Percentiles rank a stretch among this genome's conserved stretches.
phyloP scores from a whole-genome alignment of 805 yeast species.

The Debaryomyces hansenii region DNA sequence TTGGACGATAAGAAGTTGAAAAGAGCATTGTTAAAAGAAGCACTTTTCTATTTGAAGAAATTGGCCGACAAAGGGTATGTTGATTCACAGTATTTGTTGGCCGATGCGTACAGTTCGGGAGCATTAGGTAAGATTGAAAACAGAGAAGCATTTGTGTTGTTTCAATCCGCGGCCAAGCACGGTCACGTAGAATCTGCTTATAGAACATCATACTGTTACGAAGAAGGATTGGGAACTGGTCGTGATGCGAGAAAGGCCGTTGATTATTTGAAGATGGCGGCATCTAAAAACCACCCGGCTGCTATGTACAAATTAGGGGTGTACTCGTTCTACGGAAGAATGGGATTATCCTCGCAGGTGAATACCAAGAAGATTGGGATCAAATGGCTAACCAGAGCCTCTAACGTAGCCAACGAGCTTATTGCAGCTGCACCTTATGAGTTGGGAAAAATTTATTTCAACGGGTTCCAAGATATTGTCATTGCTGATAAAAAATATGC shows the following conservation, averaged over 20 bases:
- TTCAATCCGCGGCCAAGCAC: slow-evolving; percentile 89
- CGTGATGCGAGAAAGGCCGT: slow-evolving; percentile 85
- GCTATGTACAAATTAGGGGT: slow-evolving; percentile 93
- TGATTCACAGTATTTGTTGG: slow-evolving; percentile 90
- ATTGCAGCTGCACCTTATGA: slow-evolving; percentile 95
- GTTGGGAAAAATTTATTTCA: slow-evolving; percentile 77
- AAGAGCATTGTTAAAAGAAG: slow-evolving; percentile 71
- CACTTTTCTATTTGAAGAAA: slow-evolving; percentile 64
- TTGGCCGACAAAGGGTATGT: slow-evolving; percentile 77
- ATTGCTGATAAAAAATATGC: slow-evolving; percentile 84
- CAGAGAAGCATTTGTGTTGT: slow-evolving; percentile 71
- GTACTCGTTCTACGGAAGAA: slow-evolving; percentile 76
- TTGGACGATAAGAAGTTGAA: slow-evolving; percentile 37
- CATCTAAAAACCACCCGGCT: slow-evolving; percentile 91
- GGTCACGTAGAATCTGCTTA: slow-evolving; percentile 91
- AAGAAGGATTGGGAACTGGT: slow-evolving; percentile 91
- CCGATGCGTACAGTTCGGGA: slow-evolving; percentile 86
- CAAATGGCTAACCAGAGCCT: slow-evolving; percentile 89
- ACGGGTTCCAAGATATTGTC: slow-evolving; percentile 84
- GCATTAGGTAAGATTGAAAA: slow-evolving; percentile 79
- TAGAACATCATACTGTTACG: slow-evolving; percentile 87
- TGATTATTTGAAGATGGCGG: slow-evolving; percentile 82
- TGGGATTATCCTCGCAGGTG: slow-evolving; percentile 74
- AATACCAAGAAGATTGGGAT: slow-evolving; percentile 82
- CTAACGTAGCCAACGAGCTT: slow-evolving; percentile 77